phyloP scores from a whole-genome alignment of 176 grass and related monocot species.

The Ensete glaucum region DNA sequence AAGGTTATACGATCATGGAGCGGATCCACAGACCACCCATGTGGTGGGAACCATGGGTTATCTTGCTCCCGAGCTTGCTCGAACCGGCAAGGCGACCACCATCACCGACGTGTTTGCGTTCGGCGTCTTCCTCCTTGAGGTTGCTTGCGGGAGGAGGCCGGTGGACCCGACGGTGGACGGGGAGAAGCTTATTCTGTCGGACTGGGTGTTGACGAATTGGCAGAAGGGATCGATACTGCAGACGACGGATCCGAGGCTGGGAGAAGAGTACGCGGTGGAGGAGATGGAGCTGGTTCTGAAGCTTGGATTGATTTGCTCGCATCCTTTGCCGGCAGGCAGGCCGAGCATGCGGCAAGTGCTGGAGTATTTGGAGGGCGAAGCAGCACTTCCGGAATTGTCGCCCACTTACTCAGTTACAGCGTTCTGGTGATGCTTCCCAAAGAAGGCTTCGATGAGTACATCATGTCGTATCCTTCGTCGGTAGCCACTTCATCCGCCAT shows the following conservation, averaged over 20 bases:
- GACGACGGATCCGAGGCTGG: background rate
- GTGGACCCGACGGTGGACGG: background rate
- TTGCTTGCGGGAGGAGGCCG: conserved; percentile 15
- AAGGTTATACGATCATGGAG: background rate
- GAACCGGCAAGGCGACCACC: conserved; percentile 31
- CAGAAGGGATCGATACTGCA: background rate
- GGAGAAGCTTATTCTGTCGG: background rate
- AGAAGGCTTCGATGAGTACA: no score
- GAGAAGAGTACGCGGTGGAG: background rate
- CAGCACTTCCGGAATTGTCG: no score
- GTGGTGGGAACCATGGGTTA: conserved; percentile 19
- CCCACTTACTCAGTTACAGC: no score
- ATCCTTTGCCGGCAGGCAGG: background rate
- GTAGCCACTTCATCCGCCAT: no score
- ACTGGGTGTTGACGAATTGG: conserved; percentile 6
- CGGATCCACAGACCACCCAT: conserved; percentile 20
- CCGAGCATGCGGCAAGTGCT: background rate
- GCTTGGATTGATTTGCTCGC: background rate
- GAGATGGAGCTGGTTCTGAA: background rate
- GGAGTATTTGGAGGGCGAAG: no score
- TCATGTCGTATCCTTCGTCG: no score
- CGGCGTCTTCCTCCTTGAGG: conserved; percentile 20
- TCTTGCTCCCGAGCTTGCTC: conserved; percentile 27
- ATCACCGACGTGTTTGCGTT: conserved; percentile 42
- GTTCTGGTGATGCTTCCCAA: no score